Base-by-base conservation (phyloP, 2,329 filamentous ascomycete genomes). In the Cercospora zeina region DNA sequence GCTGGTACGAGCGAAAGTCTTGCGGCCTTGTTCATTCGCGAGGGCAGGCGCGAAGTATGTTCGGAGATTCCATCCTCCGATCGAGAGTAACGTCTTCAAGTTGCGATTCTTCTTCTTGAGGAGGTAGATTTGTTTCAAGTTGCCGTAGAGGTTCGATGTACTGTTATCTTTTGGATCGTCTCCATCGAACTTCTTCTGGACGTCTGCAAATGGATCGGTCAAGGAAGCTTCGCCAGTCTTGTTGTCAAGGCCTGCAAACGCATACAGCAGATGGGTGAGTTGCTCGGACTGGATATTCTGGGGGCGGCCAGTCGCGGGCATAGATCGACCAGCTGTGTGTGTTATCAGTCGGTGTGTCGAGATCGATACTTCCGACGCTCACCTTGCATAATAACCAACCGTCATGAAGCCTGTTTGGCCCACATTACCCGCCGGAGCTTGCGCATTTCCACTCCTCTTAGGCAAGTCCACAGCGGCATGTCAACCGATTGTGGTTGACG, bases 221-320 rank as follows among this genome's bases (percentile, higher is more conserved):
- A 90, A 79, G 72, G 81, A 83, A 9, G 93, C 91, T 77, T 95
- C 90, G 58, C 93, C 93, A 34, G 83, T 86, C 2, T 93, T 89
- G 6, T 87, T 82, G 9, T 85, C 83, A 65, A 96, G 85, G 74
- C 96, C 95, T 71, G 90, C 93, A 77, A 97, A 97, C 13, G 92
- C 83, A 71, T 96, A 97, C 16, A 96, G 85, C 4, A 97, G 78
- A 72, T 97, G 93, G 0, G 93, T 97, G 49, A 97, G 83, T 55
- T 89, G 88, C 58, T 91, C 84, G 5, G 83, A 85, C 0, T 89
- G 89, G 11, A 97, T 83, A 72, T 96, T 86, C 72, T 95, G 88
- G 0, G 0, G 92, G 91, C 13, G 86, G 83, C 74, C 93, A 89
- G 70, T 93, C 89, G 59, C 93, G 87, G 39, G 81, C 91, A 76